A percentile compares a stretch with the other conserved stretches of the same genome.
Conservation (phyloP, 2,329 filamentous ascomycete genomes). For the Incumbomyces lentus region DNA sequence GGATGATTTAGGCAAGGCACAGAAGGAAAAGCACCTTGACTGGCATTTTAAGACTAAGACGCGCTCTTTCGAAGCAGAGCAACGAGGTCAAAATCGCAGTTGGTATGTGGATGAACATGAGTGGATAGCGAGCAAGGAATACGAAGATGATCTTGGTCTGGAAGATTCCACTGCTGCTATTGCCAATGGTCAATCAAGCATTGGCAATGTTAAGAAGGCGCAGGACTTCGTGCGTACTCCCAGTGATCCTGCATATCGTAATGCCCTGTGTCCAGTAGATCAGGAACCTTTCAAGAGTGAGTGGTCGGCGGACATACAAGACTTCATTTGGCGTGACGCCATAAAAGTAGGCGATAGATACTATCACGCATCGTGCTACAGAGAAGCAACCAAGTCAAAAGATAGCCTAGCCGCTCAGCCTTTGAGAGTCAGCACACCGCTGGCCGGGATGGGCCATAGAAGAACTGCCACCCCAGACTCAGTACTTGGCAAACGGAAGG, state of each 20-base stretch:
- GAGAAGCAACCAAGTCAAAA: conserved; percentile 63
- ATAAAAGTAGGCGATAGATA: conserved; percentile 65
- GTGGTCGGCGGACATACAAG: conserved; percentile 85
- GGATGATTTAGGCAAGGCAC: conserved; percentile 66
- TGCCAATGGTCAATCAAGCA: conserved; percentile 25
- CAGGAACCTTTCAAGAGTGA: conserved; percentile 89
- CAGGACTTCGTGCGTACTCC: conserved; percentile 73
- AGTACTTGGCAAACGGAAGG: conserved; percentile 64
- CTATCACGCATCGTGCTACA: conserved; percentile 83
- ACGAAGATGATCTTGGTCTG: conserved; percentile 52
- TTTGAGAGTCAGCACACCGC: conserved; percentile 27
- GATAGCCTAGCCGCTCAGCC: conserved; percentile 18
- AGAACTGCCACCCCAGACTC: conserved; percentile 50
- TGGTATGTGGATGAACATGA: conserved; percentile 92
- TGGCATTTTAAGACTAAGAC: conserved; percentile 97
- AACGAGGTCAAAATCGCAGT: conserved; percentile 77
- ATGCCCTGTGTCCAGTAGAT: conserved; percentile 81
- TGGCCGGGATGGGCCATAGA: conserved; percentile 18
- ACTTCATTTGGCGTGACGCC: conserved; percentile 95
- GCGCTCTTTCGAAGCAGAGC: conserved; percentile 74
- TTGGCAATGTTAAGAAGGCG: conserved; percentile 44
- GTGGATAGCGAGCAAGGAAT: conserved; percentile 79
- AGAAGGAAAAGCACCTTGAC: conserved; percentile 87
- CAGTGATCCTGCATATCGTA: conserved; percentile 62
- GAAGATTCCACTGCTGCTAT: conserved; percentile 29